phyloP scores from a whole-genome alignment of 2,329 filamentous ascomycete species.

The Microsporum canis region DNA sequence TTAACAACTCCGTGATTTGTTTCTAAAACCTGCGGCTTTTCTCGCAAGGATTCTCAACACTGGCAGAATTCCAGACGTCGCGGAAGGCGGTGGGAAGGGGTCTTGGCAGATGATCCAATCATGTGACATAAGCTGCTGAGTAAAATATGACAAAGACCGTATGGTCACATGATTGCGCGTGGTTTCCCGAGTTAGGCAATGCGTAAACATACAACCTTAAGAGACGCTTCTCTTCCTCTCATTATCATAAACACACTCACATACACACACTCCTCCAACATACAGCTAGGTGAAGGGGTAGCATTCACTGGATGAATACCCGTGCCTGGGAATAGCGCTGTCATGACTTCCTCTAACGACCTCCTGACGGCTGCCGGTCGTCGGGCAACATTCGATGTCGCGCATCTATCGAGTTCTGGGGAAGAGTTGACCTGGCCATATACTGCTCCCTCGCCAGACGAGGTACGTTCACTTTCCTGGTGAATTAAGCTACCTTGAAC shows the following conservation, averaged over 20 bases:
- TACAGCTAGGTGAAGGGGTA: background rate
- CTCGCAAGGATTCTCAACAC: background rate
- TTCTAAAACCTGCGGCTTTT: background rate
- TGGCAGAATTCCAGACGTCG: background rate
- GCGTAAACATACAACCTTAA: background rate
- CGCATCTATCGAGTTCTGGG: slow-evolving; percentile 35
- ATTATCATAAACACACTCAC: background rate
- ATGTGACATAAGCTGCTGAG: background rate
- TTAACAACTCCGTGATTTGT: background rate
- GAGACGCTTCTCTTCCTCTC: background rate
- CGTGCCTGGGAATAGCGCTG: background rate
- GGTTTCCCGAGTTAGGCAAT: background rate
- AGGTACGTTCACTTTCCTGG: slow-evolving; percentile 40
- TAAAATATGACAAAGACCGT: background rate
- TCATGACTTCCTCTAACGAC: background rate
- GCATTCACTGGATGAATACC: background rate
- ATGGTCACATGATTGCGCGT: background rate
- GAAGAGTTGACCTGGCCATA: slow-evolving; percentile 81
- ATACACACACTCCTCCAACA: background rate
- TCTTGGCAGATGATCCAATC: background rate
- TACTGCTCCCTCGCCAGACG: slow-evolving; percentile 50
- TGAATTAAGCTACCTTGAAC: background rate
- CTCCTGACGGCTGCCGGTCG: slow-evolving; percentile 58
- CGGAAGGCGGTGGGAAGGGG: background rate
- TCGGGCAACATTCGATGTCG: slow-evolving; percentile 63